Evolutionary conservation across 2,329 filamentous ascomycete species (phyloP).

Genomic region (Penicillium sp.): DNA sequence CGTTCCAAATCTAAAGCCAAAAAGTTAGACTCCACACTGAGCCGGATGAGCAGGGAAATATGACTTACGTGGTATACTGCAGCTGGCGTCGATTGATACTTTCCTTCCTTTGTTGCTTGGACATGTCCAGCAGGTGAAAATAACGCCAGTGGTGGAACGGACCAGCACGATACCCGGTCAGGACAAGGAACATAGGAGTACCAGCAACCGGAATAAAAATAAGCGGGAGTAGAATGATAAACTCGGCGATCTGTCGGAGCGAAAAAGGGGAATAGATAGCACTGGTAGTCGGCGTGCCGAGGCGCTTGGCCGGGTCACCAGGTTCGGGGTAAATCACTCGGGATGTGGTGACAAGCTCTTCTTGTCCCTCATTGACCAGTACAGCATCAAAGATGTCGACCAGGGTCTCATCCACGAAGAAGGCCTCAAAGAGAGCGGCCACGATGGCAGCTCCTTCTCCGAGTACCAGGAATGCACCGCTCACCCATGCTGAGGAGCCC

Average conservation of each 20-base stretch:
- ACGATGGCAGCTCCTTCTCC: slow-evolving; percentile 64
- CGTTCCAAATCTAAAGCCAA: slow-evolving; percentile 68
- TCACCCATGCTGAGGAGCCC: slow-evolving; percentile 82
- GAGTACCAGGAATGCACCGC: slow-evolving; percentile 80
- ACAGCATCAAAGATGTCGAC: slow-evolving; percentile 86
- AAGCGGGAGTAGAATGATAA: slow-evolving; percentile 75
- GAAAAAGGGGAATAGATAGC: slow-evolving; percentile 88
- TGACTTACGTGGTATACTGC: slow-evolving; percentile 77
- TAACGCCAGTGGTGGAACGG: slow-evolving; percentile 90
- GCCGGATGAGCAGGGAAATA: neutral
- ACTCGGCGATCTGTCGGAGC: slow-evolving; percentile 83
- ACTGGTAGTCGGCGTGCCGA: slow-evolving; percentile 76
- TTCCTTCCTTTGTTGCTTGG: slow-evolving; percentile 70
- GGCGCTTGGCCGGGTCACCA: slow-evolving; percentile 71
- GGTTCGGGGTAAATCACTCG: slow-evolving; percentile 67
- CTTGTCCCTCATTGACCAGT: slow-evolving; percentile 71
- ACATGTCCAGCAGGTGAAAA: slow-evolving; percentile 75
- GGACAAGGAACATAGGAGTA: slow-evolving; percentile 79
- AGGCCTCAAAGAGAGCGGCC: slow-evolving; percentile 71
- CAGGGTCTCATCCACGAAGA: slow-evolving; percentile 76
- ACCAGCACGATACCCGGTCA: slow-evolving; percentile 84
- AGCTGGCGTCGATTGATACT: slow-evolving; percentile 69
- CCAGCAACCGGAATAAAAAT: slow-evolving; percentile 86
- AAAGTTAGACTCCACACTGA: neutral
- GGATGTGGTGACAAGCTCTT: slow-evolving; percentile 67